Base-by-base conservation (phyloP, 1,284 basidiomycete species). In the Heliocybe sulcata region DNA sequence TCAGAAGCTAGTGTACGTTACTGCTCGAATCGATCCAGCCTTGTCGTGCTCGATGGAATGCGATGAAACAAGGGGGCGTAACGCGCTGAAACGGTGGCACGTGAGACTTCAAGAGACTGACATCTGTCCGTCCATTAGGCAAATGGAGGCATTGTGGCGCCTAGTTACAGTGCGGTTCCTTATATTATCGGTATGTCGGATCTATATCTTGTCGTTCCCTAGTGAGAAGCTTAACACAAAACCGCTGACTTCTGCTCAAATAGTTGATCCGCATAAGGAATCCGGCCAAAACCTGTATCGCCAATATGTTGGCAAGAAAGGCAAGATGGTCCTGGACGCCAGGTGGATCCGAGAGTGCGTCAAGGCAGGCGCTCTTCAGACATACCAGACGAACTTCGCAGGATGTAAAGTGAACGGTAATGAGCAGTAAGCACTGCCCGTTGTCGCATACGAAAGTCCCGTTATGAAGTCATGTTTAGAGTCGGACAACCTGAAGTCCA, bases 211-310 rank as follows among this genome's bases (percentile, higher is more conserved):
- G 29, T 31, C 4, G 29, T 31, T 12, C 12, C 12, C 12, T 31
- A 31, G 29, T 31, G 6, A 12, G 29, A 6, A 31, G 6, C 4
- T 12, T 4, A 4, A 12, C 29, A n/a, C 29, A 31, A 31, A 8
- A 6, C 16, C 38, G 16, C 12, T 42, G 16, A 20, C 38, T 6
- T 42, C 19, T 42, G 38, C 38, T 59, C 20, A 29, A 54, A n/a
- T 57, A 87, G 85, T 88, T 58, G 83, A 91, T 62, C 85, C 90
- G 4, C 77, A 82, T 60, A 87, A 84, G 61, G 75, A 82, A 56
- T 86, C 87, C n/a, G 90, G 89, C 2, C 88, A 91, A 66, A 89
- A 81, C 61, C 67, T 92, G 2, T 90, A 80, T 66, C 79, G 87
- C 29, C 85, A 89, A 62, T 91, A 88, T 66, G 79, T 76, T 2